Conservation (phyloP, 768 basidiomycete species). For the Artomyces pyxidatus region DNA sequence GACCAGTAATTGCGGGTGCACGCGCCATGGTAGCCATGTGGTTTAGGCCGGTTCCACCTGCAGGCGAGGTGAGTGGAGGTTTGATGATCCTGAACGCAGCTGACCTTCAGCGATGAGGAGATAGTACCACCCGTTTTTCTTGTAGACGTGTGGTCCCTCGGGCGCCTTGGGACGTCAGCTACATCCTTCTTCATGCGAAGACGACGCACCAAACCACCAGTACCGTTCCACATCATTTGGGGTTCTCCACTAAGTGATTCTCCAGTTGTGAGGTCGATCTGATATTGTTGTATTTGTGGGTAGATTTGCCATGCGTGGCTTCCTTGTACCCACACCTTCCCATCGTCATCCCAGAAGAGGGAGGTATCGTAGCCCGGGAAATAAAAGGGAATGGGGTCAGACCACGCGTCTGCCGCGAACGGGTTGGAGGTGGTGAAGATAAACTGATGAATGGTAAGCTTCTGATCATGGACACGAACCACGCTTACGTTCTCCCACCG, state of each 20-base stretch:
- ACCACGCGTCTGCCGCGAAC: slow-evolving; percentile 20
- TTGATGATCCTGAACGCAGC: slow-evolving; percentile 2
- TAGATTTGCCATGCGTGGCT: slow-evolving; percentile 18
- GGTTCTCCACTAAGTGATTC: slow-evolving; percentile 10
- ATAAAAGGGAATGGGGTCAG: slow-evolving; percentile 25
- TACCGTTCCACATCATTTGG: slow-evolving; percentile 11
- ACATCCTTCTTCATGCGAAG: not conserved
- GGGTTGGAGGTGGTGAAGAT: slow-evolving; percentile 14
- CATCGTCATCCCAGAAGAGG: slow-evolving; percentile 26
- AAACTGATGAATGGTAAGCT: not conserved
- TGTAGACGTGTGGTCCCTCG: slow-evolving; percentile 22
- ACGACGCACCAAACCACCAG: slow-evolving; percentile 12
- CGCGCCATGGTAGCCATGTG: slow-evolving; percentile 23
- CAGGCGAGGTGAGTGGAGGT: not conserved
- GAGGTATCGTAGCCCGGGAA: slow-evolving; percentile 28
- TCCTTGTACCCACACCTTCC: slow-evolving; percentile 25
- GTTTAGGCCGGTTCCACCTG: slow-evolving; percentile 21
- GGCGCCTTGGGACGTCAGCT: slow-evolving; percentile 7
- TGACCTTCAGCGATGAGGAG: slow-evolving; percentile 30
- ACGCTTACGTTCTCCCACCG: slow-evolving; percentile 17
- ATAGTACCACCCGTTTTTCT: slow-evolving; percentile 24
- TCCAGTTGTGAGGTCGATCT: slow-evolving; percentile 20
- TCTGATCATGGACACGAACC: not conserved
- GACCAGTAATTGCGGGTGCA: slow-evolving; percentile 23
- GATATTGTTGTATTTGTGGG: slow-evolving; percentile 20